These are phyloP conservation scores for Myriangium duriaei DNA, from an alignment of 2,329 filamentous ascomycete genomes.

Conservation along the genomic window DNA sequence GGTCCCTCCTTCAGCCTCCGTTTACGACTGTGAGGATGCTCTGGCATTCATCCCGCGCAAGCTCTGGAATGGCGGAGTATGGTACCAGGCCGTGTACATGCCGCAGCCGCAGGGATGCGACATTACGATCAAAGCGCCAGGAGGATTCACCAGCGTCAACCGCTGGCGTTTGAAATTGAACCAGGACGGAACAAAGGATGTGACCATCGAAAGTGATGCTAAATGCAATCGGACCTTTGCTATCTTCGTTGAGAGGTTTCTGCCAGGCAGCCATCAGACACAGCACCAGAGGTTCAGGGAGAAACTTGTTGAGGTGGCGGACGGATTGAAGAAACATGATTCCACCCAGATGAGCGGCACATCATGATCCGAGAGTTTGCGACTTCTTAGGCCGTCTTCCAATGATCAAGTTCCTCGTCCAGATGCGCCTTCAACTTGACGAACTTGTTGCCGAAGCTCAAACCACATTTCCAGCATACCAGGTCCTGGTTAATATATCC, in stretches of 20 bases:
- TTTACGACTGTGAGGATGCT: conserved; percentile 24
- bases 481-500: conserved; percentile 55
- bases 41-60: conserved; percentile 23
- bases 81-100: conserved; percentile 21
- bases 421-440: conserved; percentile 63
- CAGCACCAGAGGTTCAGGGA: conserved; percentile 21
- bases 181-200: conserved; percentile 2
- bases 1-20: conserved; percentile 10
- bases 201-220: conserved; percentile 21
- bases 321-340: too few relatives aligned
- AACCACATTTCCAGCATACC: conserved; percentile 73
- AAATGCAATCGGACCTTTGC: conserved; percentile 21
- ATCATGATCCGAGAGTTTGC: too few relatives aligned
- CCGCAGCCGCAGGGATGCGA: conserved; percentile 21
- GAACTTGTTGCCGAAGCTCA: conserved; percentile 63
- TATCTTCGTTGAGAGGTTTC: conserved; percentile 22
- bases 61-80: conserved; percentile 22
- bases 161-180: conserved; percentile 19
- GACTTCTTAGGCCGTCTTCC: conserved; percentile 54
- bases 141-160: conserved; percentile 23
- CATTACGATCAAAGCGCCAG: conserved; percentile 23
- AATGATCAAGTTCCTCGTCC: conserved; percentile 58
- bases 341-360: too few relatives aligned
- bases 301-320: conserved; percentile 14
- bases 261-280: conserved; percentile 21